Evolutionary conservation across 2,329 filamentous ascomycete genomes (phyloP).

Genomic region (Delphinella strobiligena): DNA sequence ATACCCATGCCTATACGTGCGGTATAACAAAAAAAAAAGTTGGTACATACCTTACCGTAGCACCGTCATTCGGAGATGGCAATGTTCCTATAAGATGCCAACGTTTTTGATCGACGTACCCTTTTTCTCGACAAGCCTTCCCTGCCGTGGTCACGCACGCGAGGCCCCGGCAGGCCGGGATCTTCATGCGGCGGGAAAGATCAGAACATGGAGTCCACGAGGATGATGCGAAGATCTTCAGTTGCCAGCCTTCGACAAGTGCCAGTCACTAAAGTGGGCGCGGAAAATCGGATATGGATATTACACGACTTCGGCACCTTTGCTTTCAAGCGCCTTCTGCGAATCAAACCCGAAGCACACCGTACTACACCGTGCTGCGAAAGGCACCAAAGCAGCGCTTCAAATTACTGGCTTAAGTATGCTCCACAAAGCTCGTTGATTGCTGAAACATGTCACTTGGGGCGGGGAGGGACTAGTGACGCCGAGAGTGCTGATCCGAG

Average conservation of each 20-base stretch:
- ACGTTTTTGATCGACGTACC: not conserved
- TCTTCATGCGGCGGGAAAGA: not conserved
- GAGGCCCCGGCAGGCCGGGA: not conserved
- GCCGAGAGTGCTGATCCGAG: not conserved
- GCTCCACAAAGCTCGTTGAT: not conserved
- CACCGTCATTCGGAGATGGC: not conserved
- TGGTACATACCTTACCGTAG: no score
- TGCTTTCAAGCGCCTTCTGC: no score
- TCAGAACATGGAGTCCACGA: not conserved
- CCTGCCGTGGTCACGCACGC: not conserved
- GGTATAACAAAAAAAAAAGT: no score
- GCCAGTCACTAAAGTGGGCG: no score
- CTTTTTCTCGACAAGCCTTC: not conserved
- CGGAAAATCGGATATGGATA: not conserved
- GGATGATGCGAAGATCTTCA: not conserved
- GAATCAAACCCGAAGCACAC: no score
- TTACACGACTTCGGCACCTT: not conserved
- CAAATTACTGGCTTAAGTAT: not conserved
- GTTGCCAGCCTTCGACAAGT: not conserved
- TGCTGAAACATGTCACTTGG: not conserved
- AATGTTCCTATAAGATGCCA: not conserved
- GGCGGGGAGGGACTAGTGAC: not conserved
- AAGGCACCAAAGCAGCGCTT: not conserved
- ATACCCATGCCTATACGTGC: no score
- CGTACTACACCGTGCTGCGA: not conserved